Evolutionary conservation across 805 yeast species (phyloP).

Genomic region (Myxozyma lipomycoides): DNA sequence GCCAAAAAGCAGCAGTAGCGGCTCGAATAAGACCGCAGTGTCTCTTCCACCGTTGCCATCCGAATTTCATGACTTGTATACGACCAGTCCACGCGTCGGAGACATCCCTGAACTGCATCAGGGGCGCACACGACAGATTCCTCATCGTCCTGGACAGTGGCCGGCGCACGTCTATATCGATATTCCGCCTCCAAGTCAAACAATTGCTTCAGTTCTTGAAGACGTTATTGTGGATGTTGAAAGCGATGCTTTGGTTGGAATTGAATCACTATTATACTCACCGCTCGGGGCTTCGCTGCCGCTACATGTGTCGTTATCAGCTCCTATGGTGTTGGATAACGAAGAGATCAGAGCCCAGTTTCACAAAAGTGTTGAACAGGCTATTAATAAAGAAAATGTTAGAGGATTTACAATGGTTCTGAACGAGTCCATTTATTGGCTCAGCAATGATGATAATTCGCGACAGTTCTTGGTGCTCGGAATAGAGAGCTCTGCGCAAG

Average conservation of each 20-base stretch:
- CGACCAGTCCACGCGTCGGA: slow-evolving; percentile 20
- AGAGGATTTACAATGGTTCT: background rate
- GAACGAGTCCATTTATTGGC: slow-evolving; percentile 11
- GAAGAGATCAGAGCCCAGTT: slow-evolving; percentile 9
- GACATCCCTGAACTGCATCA: slow-evolving; percentile 22
- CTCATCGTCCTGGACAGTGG: slow-evolving; percentile 21
- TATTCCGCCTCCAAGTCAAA: slow-evolving; percentile 1
- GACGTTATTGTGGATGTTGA: background rate
- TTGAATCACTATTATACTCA: slow-evolving; percentile 16
- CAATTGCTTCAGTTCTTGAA: background rate
- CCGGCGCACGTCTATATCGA: slow-evolving; percentile 25
- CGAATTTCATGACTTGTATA: slow-evolving; percentile 18
- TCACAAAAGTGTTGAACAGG: background rate
- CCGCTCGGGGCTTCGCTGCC: slow-evolving; percentile 18
- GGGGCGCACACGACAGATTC: slow-evolving; percentile 18
- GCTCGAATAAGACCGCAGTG: no score
- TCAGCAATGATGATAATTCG: slow-evolving; percentile 12
- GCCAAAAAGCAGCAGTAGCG: no score
- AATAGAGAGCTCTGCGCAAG: background rate
- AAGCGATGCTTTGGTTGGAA: background rate
- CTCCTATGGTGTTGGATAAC: slow-evolving; percentile 14
- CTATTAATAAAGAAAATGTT: background rate
- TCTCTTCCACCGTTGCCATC: slow-evolving; percentile 23
- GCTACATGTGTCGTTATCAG: slow-evolving; percentile 24
- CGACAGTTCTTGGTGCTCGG: slow-evolving; percentile 12